Evolutionary conservation across 1,139 yeast species (phyloP).

Genomic region (Candida buenavistaensis): DNA sequence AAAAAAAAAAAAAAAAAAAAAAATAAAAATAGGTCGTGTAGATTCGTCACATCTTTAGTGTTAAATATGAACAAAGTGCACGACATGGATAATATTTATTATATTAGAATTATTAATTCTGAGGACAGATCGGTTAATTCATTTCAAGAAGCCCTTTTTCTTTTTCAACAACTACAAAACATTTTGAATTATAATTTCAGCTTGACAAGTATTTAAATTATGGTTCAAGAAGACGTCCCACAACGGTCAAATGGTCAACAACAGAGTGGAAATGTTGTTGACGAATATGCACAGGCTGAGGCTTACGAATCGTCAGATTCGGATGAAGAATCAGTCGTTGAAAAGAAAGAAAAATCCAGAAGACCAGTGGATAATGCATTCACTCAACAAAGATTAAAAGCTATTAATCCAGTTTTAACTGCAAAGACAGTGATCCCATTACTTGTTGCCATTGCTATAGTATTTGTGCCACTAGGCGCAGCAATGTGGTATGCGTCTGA

Average conservation of each 20-base stretch:
- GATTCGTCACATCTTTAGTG: neutral
- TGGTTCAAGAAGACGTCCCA: neutral
- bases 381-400: constrained; percentile 55
- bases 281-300: constrained; percentile 4
- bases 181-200: no score
- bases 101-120: neutral
- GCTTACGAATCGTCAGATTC: constrained; percentile 21
- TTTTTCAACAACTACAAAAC: no score
- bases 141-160: no score
- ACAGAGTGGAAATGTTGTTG: neutral
- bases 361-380: constrained; percentile 64
- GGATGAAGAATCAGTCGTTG: constrained; percentile 18
- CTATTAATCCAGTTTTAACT: constrained; percentile 74
- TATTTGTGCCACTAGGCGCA: constrained; percentile 91
- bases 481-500: constrained; percentile 83
- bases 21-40: neutral
- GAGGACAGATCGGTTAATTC: constrained; percentile 1
- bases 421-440: constrained; percentile 88
- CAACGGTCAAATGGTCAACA: constrained; percentile 2
- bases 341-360: constrained; percentile 40
- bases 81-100: no score
- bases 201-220: no score
- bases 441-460: constrained; percentile 70
- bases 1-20: constrained; percentile 2
- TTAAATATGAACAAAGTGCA: no score